Base-by-base conservation (phyloP, 768 basidiomycete species). In the Asterophora parasitica region DNA sequence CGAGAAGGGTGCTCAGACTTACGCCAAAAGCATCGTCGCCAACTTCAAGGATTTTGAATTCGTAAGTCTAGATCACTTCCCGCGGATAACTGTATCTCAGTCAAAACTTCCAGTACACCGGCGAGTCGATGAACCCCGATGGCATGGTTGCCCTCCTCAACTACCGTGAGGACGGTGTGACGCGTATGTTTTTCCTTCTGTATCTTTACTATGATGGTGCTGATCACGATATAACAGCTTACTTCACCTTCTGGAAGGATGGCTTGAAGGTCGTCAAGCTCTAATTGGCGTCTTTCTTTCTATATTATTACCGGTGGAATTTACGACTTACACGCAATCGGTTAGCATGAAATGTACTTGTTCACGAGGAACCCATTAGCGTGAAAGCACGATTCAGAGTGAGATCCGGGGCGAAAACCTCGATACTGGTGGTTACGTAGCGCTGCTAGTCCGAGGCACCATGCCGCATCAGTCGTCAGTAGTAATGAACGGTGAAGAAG, bases 1-100 rank as follows among this genome's bases (percentile, higher is more conserved):
- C 65, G 90, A 98, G 73, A 84, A 85, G 64, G 82, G 76, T 16
- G 96, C 95, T 10, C 55, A 66, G 42, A 69, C 68, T 3, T 91
- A 77, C 60, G 92, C 83, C 45, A 97, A 97, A 78, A 96, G 93
- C 68, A 73, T 99, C 51, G 67, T 96, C 19, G 79, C 71, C 47
- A 89, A 89, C 65, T 88, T 99, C 78, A 91, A 92, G 60, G 85
- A 98, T 65, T 96, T 77, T 63, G 92, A 97, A 71, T 96, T 97
- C 67, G 88, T 91, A 51, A 54, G 86, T 23, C 67, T 11, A 32
- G 39, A 15, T 51, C 5, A 28, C 16, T 10, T 28, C 4, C 26
- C 3, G 27, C n/a, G 2, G 9, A 7, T 11, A 7, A n/a, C 5
- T 27, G 35, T 44, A 28, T 44, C 48, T 36, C 31, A 37, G n/a